Conservation (phyloP, 306 rosid genomes). For the Hippophae tibetana region DNA sequence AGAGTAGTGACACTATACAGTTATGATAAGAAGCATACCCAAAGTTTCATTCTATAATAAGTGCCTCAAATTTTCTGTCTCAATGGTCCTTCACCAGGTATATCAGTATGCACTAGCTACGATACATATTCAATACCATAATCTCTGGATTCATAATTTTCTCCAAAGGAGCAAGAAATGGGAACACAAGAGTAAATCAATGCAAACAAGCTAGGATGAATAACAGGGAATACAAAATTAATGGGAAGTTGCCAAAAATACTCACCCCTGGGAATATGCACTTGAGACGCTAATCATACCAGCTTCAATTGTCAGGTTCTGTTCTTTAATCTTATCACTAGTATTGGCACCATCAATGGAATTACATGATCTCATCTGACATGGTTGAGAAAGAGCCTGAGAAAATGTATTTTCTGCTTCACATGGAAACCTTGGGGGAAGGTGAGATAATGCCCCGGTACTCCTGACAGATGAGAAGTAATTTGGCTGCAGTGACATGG, state of each 20-base stretch:
- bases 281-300: slow-evolving; percentile 87
- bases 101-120: no score
- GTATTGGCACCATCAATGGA: slow-evolving; percentile 25
- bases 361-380: slow-evolving; percentile 32
- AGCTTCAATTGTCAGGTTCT: slow-evolving; percentile 68
- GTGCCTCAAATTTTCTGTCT: no score
- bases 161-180: background rate
- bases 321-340: slow-evolving; percentile 67
- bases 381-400: slow-evolving; percentile 31
- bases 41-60: no score
- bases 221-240: background rate
- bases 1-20: no score
- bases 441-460: slow-evolving; percentile 39
- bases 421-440: slow-evolving; percentile 37
- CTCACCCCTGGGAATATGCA: slow-evolving; percentile 90
- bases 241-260: slow-evolving; percentile 4
- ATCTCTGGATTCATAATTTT: no score
- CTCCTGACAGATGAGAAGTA: slow-evolving; percentile 36
- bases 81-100: no score
- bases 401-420: slow-evolving; percentile 40
- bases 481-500: slow-evolving; percentile 48
- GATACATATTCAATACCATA: no score
- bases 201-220: background rate
- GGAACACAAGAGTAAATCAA: background rate
- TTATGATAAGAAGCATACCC: no score